A percentile compares a stretch with the other conserved stretches of the same genome.
Conservation (phyloP, 768 basidiomycete species). For the Hortiboletus campestris region DNA sequence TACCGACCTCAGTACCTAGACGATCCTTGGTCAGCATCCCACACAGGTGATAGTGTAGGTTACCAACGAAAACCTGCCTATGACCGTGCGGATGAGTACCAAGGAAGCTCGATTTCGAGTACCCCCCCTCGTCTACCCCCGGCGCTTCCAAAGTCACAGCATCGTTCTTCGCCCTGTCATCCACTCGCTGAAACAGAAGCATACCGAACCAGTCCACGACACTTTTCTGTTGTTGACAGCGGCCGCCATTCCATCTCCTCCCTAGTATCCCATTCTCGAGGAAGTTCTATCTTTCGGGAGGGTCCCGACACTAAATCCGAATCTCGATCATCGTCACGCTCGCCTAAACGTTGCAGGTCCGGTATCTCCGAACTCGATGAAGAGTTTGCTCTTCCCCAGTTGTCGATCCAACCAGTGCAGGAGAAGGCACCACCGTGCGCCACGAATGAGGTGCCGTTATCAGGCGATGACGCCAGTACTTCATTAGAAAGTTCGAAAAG, state of each 20-base stretch:
- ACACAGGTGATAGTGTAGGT: constrained; percentile 33
- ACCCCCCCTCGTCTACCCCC: constrained; percentile 29
- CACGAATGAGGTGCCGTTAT: constrained; percentile 12
- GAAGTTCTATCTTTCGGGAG: constrained; percentile 30
- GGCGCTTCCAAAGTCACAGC: constrained; percentile 18
- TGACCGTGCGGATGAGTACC: constrained; percentile 28
- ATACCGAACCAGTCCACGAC: constrained; percentile 3
- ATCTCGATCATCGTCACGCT: constrained; percentile 52
- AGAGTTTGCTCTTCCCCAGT: constrained; percentile 16
- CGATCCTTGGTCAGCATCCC: constrained; percentile 30
- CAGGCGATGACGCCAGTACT: constrained; percentile 8
- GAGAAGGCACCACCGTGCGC: constrained; percentile 30
- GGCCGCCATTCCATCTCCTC: constrained; percentile 19
- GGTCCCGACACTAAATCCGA: constrained; percentile 34
- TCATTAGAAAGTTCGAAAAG: constrained; percentile 17
- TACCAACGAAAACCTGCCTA: constrained; percentile 18
- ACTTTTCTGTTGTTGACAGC: constrained; percentile 4
- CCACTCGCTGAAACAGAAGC: constrained; percentile 5
- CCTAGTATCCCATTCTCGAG: constrained; percentile 23
- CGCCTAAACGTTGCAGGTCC: constrained; percentile 38
- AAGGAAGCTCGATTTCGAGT: constrained; percentile 32
- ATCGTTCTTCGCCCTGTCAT: constrained; percentile 25
- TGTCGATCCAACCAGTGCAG: constrained; percentile 33
- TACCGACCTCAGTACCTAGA: constrained; percentile 50
- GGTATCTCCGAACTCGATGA: constrained; percentile 27